phyloP scores from a whole-genome alignment of 257 asterid species.

The Ocimum tenuiflorum region DNA sequence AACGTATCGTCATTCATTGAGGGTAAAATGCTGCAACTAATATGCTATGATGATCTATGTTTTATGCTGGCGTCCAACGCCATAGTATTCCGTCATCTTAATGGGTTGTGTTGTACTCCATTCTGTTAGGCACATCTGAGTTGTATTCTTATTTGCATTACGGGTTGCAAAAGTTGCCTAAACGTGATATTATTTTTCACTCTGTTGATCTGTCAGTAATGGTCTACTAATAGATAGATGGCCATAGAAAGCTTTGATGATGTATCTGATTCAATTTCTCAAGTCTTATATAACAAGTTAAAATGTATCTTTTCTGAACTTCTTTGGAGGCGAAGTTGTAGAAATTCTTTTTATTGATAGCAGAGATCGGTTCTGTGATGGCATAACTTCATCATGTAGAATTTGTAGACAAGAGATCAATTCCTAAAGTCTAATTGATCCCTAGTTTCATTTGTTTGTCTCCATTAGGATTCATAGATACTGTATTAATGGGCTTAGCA shows the following conservation, averaged over 20 bases:
- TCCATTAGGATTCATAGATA: too few species aligned
- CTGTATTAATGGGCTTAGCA: too few species aligned
- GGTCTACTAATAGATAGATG: neutral
- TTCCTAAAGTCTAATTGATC: neutral
- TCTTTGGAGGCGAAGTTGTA: neutral
- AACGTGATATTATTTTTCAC: neutral
- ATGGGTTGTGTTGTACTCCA: neutral
- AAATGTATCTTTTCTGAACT: neutral
- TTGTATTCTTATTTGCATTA: neutral
- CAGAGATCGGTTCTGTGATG: neutral
- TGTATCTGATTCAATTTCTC: neutral
- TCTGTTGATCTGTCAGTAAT: neutral
- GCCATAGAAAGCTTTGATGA: neutral
- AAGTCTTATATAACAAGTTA: neutral
- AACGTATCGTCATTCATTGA: constrained; percentile 82
- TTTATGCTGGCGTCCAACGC: neutral
- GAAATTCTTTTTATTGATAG: neutral
- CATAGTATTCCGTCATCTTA: neutral
- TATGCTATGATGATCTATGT: constrained; percentile 2
- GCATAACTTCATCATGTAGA: neutral
- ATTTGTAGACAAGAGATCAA: neutral
- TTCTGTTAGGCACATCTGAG: constrained; percentile 1
- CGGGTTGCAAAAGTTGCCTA: neutral
- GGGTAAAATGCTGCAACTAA: constrained; percentile 45
- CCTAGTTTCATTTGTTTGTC: neutral